phyloP scores from a whole-genome alignment of 495 filamentous ascomycete genomes.

The Opeltia flavorubescens region DNA sequence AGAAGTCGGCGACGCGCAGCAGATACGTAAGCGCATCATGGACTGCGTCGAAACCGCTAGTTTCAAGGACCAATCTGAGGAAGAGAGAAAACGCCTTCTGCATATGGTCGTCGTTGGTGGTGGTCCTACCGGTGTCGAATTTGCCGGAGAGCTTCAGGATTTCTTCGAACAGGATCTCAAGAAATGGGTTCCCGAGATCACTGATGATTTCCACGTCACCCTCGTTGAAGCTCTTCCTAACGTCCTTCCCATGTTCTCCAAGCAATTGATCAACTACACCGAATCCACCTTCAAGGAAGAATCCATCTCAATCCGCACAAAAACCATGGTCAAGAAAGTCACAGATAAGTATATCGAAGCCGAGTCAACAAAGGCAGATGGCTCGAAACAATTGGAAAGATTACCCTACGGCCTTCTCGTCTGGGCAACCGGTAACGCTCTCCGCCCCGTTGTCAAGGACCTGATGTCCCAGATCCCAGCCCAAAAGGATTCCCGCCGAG shows the following conservation, averaged over 20 bases:
- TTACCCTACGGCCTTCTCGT: slow-evolving; percentile 94
- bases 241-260: slow-evolving; percentile 96
- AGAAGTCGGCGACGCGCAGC: slow-evolving; percentile 89
- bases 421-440: slow-evolving; percentile 95
- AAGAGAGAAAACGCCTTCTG: slow-evolving; percentile 84
- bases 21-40: slow-evolving; percentile 97
- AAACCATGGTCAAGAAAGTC: slow-evolving; percentile 98
- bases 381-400: slow-evolving; percentile 61
- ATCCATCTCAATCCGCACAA: slow-evolving; percentile 88
- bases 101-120: slow-evolving; percentile 99
- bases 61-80: slow-evolving; percentile 90
- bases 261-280: slow-evolving; percentile 97
- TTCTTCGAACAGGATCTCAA: slow-evolving; percentile 96
- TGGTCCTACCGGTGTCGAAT: slow-evolving; percentile 95
- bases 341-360: slow-evolving; percentile 91
- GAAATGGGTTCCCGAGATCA: slow-evolving; percentile 95
- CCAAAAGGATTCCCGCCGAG: slow-evolving; percentile 87
- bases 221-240: slow-evolving; percentile 97
- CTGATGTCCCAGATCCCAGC: slow-evolving; percentile 85
- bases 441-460: slow-evolving; percentile 77
- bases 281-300: slow-evolving; percentile 98
- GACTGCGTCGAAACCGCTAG: slow-evolving; percentile 96
- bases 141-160: slow-evolving; percentile 94
- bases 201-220: slow-evolving; percentile 88
- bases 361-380: slow-evolving; percentile 72